Percentiles rank a stretch among this genome's conserved stretches.
Evolutionary conservation across 2,329 filamentous ascomycete species (phyloP).

Genomic region (Pestalotiopsis sp.): DNA sequence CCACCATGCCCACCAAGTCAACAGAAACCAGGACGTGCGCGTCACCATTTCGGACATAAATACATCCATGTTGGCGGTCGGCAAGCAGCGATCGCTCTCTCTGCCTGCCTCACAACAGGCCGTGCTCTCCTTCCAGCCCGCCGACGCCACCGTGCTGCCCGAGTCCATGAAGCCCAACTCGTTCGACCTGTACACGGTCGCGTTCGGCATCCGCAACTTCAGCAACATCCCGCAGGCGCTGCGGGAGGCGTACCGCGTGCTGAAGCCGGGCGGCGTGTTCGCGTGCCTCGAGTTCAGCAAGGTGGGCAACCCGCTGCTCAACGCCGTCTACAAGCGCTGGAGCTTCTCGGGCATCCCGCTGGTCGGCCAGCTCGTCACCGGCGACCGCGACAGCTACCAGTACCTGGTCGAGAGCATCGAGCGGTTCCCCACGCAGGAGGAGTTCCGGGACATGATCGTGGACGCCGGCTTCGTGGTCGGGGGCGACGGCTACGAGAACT

Average conservation of each 20-base stretch:
- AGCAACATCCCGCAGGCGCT: conserved; percentile 86
- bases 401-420: conserved; percentile 99
- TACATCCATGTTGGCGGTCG: conserved; percentile 88
- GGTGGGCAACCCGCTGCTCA: conserved; percentile 74
- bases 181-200: conserved; percentile 96
- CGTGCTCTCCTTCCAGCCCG: conserved; percentile 77
- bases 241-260: conserved; percentile 80
- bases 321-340: conserved; percentile 92
- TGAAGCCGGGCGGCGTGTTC: conserved; percentile 94
- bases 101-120: conserved; percentile 58
- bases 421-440: conserved; percentile 81
- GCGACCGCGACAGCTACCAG: conserved; percentile 94
- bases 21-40: conserved; percentile 76
- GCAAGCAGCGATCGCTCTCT: conserved; percentile 72
- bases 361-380: conserved; percentile 93
- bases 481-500: conserved; percentile 82
- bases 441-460: conserved; percentile 82
- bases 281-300: conserved; percentile 96
- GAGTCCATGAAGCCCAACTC: conserved; percentile 64
- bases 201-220: conserved; percentile 97
- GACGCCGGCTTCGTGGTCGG: conserved; percentile 85
- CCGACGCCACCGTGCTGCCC: conserved; percentile 80
- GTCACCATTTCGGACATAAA: conserved; percentile 98
- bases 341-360: conserved; percentile 92
- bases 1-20: conserved; percentile 79